phyloP scores from a whole-genome alignment of 2,329 filamentous ascomycete genomes.

The Zalaria obscura region DNA sequence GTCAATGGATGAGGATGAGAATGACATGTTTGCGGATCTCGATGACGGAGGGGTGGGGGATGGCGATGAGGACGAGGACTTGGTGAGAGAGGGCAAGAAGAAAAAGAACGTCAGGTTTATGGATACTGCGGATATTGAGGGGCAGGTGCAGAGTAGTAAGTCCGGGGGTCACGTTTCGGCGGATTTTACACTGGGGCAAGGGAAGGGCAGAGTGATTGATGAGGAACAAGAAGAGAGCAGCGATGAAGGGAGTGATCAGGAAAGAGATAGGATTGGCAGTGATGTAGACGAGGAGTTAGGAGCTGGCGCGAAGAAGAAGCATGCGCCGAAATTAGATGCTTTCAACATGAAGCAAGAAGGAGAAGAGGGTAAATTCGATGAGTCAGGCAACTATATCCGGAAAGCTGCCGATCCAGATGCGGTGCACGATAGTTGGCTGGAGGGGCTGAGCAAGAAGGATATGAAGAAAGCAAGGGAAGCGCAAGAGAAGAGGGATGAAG shows the following conservation, averaged over 20 bases:
- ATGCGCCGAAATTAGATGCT: constrained; percentile 86
- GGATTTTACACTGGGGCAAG: constrained; percentile 46
- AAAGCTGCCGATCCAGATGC: constrained; percentile 83
- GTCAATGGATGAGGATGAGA: constrained; percentile 48
- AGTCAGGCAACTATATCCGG: constrained; percentile 78
- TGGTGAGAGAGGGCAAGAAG: constrained; percentile 39
- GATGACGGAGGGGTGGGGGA: constrained; percentile 33
- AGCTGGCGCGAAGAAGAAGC: constrained; percentile 76
- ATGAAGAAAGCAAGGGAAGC: constrained; percentile 80
- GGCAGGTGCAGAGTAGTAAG: constrained; percentile 61
- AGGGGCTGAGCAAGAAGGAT: constrained; percentile 85
- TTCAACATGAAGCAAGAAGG: constrained; percentile 89
- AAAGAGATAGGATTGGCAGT: constrained; percentile 48
- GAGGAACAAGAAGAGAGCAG: constrained; percentile 49
- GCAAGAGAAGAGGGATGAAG: constrained; percentile 69
- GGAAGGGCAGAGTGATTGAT: constrained; percentile 31
- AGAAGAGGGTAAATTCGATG: constrained; percentile 86
- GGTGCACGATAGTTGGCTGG: constrained; percentile 81
- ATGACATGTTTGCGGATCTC: constrained; percentile 72
- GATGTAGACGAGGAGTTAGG: constrained; percentile 72
- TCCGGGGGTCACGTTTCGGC: constrained; percentile 53
- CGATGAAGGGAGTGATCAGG: constrained; percentile 47
- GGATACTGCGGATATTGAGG: constrained; percentile 54
- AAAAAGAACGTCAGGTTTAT: constrained; percentile 49
- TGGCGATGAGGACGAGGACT: constrained; percentile 39